Base-by-base conservation (phyloP, 352 stramenopile genomes). In the Phytophthora pini region DNA sequence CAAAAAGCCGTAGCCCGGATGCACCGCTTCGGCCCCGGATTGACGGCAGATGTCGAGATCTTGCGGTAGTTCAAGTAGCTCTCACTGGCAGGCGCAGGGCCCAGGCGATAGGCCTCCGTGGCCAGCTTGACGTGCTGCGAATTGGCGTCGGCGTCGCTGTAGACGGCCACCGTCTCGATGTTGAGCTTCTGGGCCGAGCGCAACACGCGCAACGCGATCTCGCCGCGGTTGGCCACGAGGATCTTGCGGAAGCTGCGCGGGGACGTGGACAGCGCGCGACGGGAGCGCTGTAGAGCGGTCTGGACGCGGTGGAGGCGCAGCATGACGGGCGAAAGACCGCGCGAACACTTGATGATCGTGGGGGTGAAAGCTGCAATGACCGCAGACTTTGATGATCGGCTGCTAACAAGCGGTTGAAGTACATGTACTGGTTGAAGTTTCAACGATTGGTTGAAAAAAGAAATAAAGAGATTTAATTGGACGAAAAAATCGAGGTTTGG, bases 1-100 rank as follows among this genome's bases (percentile, higher is more conserved):
- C 32, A 98, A 50, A 17, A 98, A 98, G 38, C 92, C 92, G 65
- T 98, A 98, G 45, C 92, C 92, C 0, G 92, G 92, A 72, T 98
- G 92, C 29, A 98, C 82, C 27, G 91, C 92, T 58, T 92, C 63
- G n/a, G 78, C 84, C 40, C 85, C 80, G 3, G 85, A 81, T 51
- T 75, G 46, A 56, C 85, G 83, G 51, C 68, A 77, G 62, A 89
- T 77, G 6, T 91, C 78, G 10, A 95, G 58, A 95, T 95, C 67
- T 92, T 92, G 13, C 61, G 53, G 66, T 77, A 87, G 60, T 90
- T 87, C 29, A 95, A 62, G 65, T 95, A 95, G 68, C 85, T 94
- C 68, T 93, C 79, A 44, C 64, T 82, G 7, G 87, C 77, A 13
- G 86, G 72, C 6, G 85, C 80, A 3, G 84, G 82, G n/a, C 87